These are phyloP conservation scores for Hansenula lynferdii DNA, from an alignment of 1,139 yeast species.

Conservation along the genomic window DNA sequence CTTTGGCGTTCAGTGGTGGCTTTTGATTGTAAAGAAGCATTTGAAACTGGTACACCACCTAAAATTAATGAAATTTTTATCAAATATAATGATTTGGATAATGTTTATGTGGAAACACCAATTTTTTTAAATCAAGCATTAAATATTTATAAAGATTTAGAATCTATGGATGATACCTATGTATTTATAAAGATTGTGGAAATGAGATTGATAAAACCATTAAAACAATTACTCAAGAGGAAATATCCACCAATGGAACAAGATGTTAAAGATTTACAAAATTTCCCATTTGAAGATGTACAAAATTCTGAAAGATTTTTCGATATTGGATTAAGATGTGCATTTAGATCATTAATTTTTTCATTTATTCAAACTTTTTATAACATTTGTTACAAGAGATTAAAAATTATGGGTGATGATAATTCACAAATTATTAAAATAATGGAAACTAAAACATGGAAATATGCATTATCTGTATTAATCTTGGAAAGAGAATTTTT, in stretches of 20 bases:
- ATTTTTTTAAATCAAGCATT: background rate
- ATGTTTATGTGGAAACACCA: background rate
- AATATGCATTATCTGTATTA: background rate
- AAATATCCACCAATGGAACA: constrained; percentile 4
- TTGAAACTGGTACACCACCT: constrained; percentile 13
- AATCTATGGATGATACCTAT: background rate
- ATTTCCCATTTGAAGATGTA: constrained; percentile 6
- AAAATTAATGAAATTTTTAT: constrained; percentile 7
- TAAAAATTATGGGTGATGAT: background rate
- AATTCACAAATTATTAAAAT: background rate
- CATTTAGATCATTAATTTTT: constrained; percentile 7
- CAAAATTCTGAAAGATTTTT: constrained; percentile 4
- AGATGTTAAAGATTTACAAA: constrained; percentile 5
- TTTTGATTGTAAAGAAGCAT: constrained; percentile 10
- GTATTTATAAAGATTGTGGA: constrained; percentile 10
- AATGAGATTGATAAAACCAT: constrained; percentile 5
- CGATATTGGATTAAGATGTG: constrained; percentile 6
- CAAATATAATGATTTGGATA: constrained; percentile 1
- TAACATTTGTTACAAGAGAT: constrained; percentile 10
- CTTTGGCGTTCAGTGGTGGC: constrained; percentile 11
- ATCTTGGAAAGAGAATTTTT: background rate
- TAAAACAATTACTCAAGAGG: constrained; percentile 6
- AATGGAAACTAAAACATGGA: background rate
- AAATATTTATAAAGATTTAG: background rate
- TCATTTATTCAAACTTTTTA: constrained; percentile 10